Base-by-base conservation (phyloP, 139 green algal species). In the Zygnema cylindricum region DNA sequence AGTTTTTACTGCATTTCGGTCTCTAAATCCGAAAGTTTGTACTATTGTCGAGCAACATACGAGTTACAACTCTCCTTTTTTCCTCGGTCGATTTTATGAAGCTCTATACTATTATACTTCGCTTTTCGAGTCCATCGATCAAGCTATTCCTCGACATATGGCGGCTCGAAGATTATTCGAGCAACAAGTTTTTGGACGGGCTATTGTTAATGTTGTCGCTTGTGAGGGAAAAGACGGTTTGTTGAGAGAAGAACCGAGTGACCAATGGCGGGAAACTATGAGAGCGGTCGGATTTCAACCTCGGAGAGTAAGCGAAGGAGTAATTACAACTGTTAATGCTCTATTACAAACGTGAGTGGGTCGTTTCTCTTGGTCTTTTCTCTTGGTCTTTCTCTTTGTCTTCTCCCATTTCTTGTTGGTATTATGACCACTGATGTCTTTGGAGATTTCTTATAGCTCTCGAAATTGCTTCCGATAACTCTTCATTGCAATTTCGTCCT, bases 131-230 rank as follows among this genome's bases (percentile, higher is more conserved):
- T 39, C 83, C 22, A 43, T 88, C 23, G 55, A 88, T 21, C 63
- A 42, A 0, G 63, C 55, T 43, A 54, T 88, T 43, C 83, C 83
- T 54, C 33, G 40, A 23, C 33, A 88, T 32, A 33, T 69, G 42
- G 36, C 36, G 21, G 83, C 55, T 38, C 83, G 83, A 33, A 32
- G 38, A n/a, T 35, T 88, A 35, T 88, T 83, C 33, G 83, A 88
- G 83, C 83, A 78, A 35, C 79, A 78, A 69, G 83, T 88, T 73
- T 30, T 88, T 42, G 83, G 83, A 23, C 83, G 83, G 32, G 83
- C 83, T 21, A 88, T 88, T 7, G 83, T 88, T 33, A 88, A 88
- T 76, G 83, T 88, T 36, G 69, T 88, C 41, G 83, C 83, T 49
- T 76, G 54, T 35, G 83, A 77, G 36, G 83, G 83, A 38, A 36